Conservation (phyloP, 257 asterid species). For the Salvia rosmarinus region DNA sequence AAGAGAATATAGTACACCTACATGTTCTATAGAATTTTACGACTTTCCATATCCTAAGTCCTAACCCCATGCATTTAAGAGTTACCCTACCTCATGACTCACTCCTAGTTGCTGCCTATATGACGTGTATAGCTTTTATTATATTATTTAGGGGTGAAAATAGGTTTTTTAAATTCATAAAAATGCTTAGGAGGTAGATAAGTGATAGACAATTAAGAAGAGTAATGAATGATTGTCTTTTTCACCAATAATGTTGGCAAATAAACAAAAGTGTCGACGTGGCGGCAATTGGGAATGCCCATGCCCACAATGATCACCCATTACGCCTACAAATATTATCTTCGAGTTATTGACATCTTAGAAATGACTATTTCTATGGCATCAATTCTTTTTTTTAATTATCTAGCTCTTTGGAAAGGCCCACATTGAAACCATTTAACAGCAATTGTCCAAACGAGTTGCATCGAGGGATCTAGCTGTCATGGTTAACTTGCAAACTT, state of each 20-base stretch:
- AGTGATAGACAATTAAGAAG: neutral
- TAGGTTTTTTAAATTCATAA: neutral
- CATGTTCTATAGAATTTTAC: too few relatives aligned
- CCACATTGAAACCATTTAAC: neutral
- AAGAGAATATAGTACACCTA: too few relatives aligned
- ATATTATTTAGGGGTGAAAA: neutral
- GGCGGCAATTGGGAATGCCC: constrained; percentile 34
- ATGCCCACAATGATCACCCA: constrained; percentile 38
- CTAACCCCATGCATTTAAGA: too few relatives aligned
- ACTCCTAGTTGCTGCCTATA: neutral
- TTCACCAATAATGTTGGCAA: constrained; percentile 28
- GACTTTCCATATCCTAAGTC: too few relatives aligned
- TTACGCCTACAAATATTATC: constrained; percentile 32
- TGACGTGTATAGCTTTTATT: neutral
- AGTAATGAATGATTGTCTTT: neutral
- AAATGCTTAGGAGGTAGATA: neutral
- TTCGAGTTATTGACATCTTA: constrained; percentile 18
- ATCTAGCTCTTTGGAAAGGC: neutral
- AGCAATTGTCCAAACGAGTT: neutral
- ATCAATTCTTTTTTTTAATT: neutral
- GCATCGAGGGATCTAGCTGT: constrained; percentile 28
- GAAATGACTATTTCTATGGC: neutral
- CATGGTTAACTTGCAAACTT: neutral
- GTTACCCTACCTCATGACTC: neutral
- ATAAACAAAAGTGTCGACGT: constrained; percentile 31